Conservation (phyloP, 1,139 yeast species). For the Spencermartinsiella ligniputridi region DNA sequence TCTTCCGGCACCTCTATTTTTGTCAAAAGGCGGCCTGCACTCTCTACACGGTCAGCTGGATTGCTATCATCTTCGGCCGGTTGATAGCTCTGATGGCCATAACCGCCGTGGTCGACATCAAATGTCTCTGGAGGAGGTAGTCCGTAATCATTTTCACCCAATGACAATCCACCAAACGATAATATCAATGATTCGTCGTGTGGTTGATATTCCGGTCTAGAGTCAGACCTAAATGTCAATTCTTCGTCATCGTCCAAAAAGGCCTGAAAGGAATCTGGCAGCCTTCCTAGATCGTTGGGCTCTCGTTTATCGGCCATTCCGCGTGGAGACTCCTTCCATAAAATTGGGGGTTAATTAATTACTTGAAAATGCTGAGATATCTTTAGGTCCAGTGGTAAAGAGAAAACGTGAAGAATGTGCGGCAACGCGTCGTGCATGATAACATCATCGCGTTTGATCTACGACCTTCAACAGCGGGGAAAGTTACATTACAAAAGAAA, state of each 20-base stretch:
- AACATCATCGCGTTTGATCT: no score
- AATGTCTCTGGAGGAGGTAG: slow-evolving; percentile 9
- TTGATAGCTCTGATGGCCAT: not conserved
- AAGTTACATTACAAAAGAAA: no score
- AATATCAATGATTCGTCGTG: not conserved
- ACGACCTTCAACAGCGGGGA: no score
- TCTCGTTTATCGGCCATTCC: not conserved
- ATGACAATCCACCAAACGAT: not conserved
- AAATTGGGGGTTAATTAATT: no score
- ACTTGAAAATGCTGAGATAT: no score
- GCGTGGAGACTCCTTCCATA: no score
- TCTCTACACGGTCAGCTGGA: no score
- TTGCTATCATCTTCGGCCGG: no score
- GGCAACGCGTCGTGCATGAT: not conserved
- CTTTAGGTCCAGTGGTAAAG: no score
- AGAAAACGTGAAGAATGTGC: not conserved
- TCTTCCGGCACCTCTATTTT: no score
- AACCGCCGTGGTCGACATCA: not conserved
- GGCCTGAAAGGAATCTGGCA: not conserved
- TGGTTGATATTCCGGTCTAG: not conserved
- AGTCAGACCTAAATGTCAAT: not conserved
- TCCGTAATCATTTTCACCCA: slow-evolving; percentile 3
- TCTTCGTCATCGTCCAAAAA: not conserved
- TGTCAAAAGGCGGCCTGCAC: no score
- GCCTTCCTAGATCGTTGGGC: not conserved